Evolutionary conservation across 805 yeast genomes (phyloP).

Genomic region (Kodamaea fukazawae): DNA sequence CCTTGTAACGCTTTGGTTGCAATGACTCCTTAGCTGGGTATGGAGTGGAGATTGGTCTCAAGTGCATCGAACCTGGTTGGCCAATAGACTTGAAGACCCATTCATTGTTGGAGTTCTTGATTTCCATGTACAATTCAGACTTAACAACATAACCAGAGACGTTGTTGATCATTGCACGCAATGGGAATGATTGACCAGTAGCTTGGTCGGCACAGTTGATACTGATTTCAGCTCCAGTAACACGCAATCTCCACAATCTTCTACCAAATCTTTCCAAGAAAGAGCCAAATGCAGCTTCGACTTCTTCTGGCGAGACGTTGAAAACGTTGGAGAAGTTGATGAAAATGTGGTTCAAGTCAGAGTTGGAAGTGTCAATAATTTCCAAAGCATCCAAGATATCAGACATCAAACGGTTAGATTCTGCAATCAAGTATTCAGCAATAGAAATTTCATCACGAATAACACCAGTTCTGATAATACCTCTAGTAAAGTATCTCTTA

Average conservation of each 20-base stretch:
- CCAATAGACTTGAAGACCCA: constrained; percentile 97
- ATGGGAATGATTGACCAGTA: constrained; percentile 88
- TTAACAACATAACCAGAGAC: constrained; percentile 97
- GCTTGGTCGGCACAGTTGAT: constrained; percentile 89
- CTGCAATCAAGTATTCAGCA: constrained; percentile 91
- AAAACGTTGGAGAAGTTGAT: constrained; percentile 95
- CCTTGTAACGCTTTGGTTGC: constrained; percentile 98
- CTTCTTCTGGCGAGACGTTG: constrained; percentile 91
- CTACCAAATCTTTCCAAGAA: constrained; percentile 97
- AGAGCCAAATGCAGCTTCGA: constrained; percentile 96
- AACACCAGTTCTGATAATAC: constrained; percentile 94
- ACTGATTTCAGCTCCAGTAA: constrained; percentile 96
- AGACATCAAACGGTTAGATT: constrained; percentile 93
- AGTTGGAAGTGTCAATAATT: constrained; percentile 88
- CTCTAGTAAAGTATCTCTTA: constrained; percentile 94
- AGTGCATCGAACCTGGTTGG: constrained; percentile 94
- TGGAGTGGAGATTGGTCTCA: constrained; percentile 92
- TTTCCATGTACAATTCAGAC: constrained; percentile 92
- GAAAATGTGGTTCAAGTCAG: constrained; percentile 95
- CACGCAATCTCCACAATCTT: constrained; percentile 93
- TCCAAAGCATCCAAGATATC: constrained; percentile 94
- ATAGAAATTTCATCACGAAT: constrained; percentile 91
- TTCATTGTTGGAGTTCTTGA: constrained; percentile 86
- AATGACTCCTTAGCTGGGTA: constrained; percentile 97
- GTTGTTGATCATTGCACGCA: constrained; percentile 93